These are phyloP conservation scores for Thraustochytrium striatum DNA, from an alignment of 352 stramenopile genomes.

Conservation along the genomic window DNA sequence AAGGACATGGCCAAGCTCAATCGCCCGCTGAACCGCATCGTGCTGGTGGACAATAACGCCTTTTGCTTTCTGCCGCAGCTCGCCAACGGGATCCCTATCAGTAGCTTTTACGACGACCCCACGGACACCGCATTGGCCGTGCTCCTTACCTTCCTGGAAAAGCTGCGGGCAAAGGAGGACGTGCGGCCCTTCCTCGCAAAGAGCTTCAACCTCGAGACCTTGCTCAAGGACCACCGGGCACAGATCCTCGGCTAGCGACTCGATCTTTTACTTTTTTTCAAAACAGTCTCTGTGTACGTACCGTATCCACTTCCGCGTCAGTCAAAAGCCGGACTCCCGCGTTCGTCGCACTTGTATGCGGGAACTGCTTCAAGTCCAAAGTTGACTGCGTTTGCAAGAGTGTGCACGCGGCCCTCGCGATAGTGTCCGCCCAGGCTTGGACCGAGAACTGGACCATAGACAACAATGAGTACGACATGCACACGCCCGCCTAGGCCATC, in stretches of 20 bases:
- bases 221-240: slow-evolving; percentile 71
- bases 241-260: background rate
- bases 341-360: too few relatives aligned
- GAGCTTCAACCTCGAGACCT: slow-evolving; percentile 86
- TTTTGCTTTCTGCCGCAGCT: slow-evolving; percentile 96
- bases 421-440: too few relatives aligned
- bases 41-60: slow-evolving; percentile 98
- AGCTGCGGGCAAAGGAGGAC: slow-evolving; percentile 74
- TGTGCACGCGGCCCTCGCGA: too few relatives aligned
- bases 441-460: too few relatives aligned
- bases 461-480: too few relatives aligned
- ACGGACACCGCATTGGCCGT: slow-evolving; percentile 69
- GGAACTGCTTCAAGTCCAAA: too few relatives aligned
- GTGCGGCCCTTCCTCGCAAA: slow-evolving; percentile 88
- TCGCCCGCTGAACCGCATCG: slow-evolving; percentile 80
- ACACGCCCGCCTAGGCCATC: too few relatives aligned
- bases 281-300: too few relatives aligned
- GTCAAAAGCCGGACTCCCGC: too few relatives aligned
- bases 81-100: slow-evolving; percentile 76
- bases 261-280: too few relatives aligned
- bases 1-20: slow-evolving; percentile 93
- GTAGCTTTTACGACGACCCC: slow-evolving; percentile 77
- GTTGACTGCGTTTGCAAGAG: too few relatives aligned
- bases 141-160: slow-evolving; percentile 51
- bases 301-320: too few relatives aligned